Conservation (phyloP, 78 protist species). For the Protostelium mycophagum region DNA sequence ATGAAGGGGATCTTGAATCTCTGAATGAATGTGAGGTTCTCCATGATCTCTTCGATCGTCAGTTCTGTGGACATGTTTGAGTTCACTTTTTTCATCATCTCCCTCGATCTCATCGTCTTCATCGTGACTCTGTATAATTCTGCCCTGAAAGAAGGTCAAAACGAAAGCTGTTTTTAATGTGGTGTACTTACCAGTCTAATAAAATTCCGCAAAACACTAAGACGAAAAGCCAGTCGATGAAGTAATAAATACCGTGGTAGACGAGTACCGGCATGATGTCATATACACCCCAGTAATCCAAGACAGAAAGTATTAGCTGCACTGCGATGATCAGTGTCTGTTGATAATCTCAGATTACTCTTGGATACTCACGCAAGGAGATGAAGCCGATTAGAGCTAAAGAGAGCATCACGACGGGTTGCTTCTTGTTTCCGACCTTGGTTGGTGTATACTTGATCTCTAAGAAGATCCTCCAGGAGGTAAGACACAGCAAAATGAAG, state of each 20-base stretch:
- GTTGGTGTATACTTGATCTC: neutral
- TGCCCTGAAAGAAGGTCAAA: neutral
- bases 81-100: neutral
- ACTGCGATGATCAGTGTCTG: too few species aligned
- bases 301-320: neutral
- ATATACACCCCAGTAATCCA: neutral
- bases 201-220: neutral
- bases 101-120: neutral
- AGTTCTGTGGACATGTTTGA: neutral
- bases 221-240: neutral
- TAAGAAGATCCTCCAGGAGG: neutral
- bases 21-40: neutral
- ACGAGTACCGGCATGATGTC: neutral
- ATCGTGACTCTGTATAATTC: neutral
- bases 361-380: neutral
- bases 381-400: neutral
- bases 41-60: neutral
- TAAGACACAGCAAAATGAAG: neutral
- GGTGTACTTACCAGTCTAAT: neutral
- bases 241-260: neutral
- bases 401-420: neutral
- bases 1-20: neutral
- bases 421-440: neutral
- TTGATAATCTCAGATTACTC: neutral
- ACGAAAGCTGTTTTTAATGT: neutral